Conservation (phyloP, 2,329 filamentous ascomycete genomes). For the Aspergillus niger region DNA sequence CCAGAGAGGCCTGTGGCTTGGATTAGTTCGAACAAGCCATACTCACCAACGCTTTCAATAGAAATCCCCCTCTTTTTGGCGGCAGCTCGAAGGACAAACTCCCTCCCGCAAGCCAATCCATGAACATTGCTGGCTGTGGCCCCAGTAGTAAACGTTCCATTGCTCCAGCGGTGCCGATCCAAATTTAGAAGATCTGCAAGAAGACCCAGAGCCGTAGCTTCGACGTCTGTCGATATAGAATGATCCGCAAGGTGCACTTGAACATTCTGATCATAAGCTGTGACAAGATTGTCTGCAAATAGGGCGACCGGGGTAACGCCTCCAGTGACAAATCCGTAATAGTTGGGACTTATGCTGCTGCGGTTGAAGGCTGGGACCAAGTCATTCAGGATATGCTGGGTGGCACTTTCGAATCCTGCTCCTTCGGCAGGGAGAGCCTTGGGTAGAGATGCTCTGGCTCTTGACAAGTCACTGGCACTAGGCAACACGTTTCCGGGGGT, state of each 20-base stretch:
- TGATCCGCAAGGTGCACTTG: slow-evolving; percentile 78
- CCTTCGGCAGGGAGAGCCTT: slow-evolving; percentile 31
- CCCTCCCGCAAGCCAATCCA: slow-evolving; percentile 70
- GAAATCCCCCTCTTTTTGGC: slow-evolving; percentile 37
- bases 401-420: slow-evolving; percentile 33
- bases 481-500: slow-evolving; percentile 36
- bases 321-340: slow-evolving; percentile 89
- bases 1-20: slow-evolving; percentile 62
- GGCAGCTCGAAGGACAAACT: slow-evolving; percentile 53
- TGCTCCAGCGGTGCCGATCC: slow-evolving; percentile 61
- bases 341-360: slow-evolving; percentile 65
- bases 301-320: slow-evolving; percentile 76
- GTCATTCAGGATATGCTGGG: slow-evolving; percentile 43
- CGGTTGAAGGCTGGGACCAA: slow-evolving; percentile 63
- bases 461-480: slow-evolving; percentile 28
- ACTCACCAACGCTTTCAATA: slow-evolving; percentile 61
- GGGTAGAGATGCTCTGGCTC: slow-evolving; percentile 38
- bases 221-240: slow-evolving; percentile 73
- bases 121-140: slow-evolving; percentile 67
- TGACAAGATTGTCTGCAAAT: slow-evolving; percentile 82
- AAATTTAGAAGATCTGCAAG: slow-evolving; percentile 68
- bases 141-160: slow-evolving; percentile 78
- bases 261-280: slow-evolving; percentile 78
- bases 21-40: slow-evolving; percentile 70
- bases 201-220: slow-evolving; percentile 70